These are phyloP conservation scores for Alloteropsis angusta DNA, from an alignment of 202 grass and related monocot species.

Conservation along the genomic window DNA sequence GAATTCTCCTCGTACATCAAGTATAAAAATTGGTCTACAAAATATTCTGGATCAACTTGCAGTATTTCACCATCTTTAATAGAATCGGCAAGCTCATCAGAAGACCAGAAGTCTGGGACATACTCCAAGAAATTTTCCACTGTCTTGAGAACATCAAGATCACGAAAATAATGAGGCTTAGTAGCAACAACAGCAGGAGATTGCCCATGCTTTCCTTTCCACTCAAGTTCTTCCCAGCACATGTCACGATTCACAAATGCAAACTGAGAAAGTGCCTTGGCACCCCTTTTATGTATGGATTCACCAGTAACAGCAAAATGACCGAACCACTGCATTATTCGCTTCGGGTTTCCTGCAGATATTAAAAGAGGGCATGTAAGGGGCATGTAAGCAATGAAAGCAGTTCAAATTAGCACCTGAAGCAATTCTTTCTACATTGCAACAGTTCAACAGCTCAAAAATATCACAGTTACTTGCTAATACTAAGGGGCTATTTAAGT, in stretches of 20 bases:
- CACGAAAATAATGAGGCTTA: slow-evolving; percentile 82
- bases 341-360: slow-evolving; percentile 47
- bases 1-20: slow-evolving; percentile 73
- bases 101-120: slow-evolving; percentile 80
- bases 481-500: background rate
- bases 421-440: background rate
- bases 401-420: background rate
- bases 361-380: slow-evolving; percentile 5
- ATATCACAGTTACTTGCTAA: background rate
- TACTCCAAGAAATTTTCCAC: slow-evolving; percentile 85
- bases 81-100: slow-evolving; percentile 74
- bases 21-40: slow-evolving; percentile 54
- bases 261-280: slow-evolving; percentile 69
- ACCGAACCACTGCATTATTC: slow-evolving; percentile 76
- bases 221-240: slow-evolving; percentile 93
- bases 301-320: slow-evolving; percentile 65
- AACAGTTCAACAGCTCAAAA: background rate
- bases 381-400: background rate
- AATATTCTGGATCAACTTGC: slow-evolving; percentile 60
- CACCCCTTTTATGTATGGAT: slow-evolving; percentile 66
- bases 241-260: slow-evolving; percentile 77
- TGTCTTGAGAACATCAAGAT: slow-evolving; percentile 75
- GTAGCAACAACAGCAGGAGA: slow-evolving; percentile 88
- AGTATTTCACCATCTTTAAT: slow-evolving; percentile 83
- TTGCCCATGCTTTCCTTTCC: slow-evolving; percentile 84